Evolutionary conservation across 331 rosid genomes (phyloP), one percentile per base, ranked within the genome.

Genomic region (Quercus tomentella): DNA sequence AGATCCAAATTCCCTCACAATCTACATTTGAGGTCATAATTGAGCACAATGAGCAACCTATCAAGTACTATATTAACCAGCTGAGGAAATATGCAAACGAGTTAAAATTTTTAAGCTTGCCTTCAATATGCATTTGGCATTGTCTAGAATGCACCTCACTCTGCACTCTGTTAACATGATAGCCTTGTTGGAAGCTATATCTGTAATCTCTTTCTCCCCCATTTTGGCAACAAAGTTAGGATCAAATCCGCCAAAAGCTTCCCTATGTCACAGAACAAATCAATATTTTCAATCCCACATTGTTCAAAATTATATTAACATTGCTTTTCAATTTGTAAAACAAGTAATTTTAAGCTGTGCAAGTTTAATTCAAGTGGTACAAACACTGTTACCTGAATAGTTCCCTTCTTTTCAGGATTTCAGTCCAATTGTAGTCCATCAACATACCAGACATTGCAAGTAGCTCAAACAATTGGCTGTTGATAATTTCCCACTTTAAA

Each of bases 401-500:
- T 87, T 93, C 97, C 82, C 90, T 91, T 88, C 96, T 87, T 86
- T 89, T 96, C 4, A 96, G 91, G 75, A 96, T 93, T 82, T 93
- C 99, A 43, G 99, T 96, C 99, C 99, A 96, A 74, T 96, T 96
- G 88, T 93, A 91, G 79, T 93, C 99, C 97, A 96, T 96, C 87
- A 96, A 83, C 93, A 96, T 88, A 25, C 99, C 98, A 72, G 94
- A 90, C 87, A 96, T 28, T 35, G 99, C 98, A 54, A 96, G 98
- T 74, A 96, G 92, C 94, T 96, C 99, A 74, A 96, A 96, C 82
- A 96, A 87, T 85, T 86, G 95, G 86, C 99, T 96, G 91, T 62
- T 57, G 45, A 58, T 66, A 51, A 73, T 81, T 65, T 75, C 74
- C 11, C 60, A 41, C 37, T 78, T 58, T 62, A 61, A 30, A 43